phyloP scores from a whole-genome alignment of 169 alveolate species.

The Miamiensis avidus region DNA sequence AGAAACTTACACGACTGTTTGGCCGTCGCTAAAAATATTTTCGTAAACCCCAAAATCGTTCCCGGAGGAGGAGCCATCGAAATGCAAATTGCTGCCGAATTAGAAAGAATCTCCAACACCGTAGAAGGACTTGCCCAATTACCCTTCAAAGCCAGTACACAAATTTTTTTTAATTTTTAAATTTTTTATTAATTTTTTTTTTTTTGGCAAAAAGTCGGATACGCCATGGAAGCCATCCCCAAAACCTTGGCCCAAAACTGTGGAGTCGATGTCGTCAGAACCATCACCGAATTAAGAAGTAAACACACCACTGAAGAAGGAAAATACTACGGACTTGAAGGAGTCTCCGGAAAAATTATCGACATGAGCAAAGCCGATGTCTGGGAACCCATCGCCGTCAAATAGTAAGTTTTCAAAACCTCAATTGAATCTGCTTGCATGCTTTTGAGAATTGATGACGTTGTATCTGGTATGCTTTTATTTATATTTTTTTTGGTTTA shows the following conservation, averaged over 20 bases:
- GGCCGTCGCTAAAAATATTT: constrained; percentile 96
- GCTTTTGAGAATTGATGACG: constrained; percentile 85
- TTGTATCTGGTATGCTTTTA: constrained; percentile 65
- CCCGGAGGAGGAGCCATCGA: constrained; percentile 99
- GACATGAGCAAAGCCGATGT: constrained; percentile 72
- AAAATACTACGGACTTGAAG: constrained; percentile 77
- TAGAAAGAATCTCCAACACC: constrained; percentile 84
- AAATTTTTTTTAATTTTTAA: not conserved
- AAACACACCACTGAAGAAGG: constrained; percentile 70
- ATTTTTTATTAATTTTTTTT: not conserved
- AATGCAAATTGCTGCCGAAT: constrained; percentile 94
- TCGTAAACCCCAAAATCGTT: constrained; percentile 94
- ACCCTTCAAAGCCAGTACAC: constrained; percentile 92
- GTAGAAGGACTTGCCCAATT: constrained; percentile 92
- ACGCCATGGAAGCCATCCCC: constrained; percentile 98
- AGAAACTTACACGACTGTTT: constrained; percentile 98
- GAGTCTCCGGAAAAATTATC: constrained; percentile 76
- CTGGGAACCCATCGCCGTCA: constrained; percentile 85
- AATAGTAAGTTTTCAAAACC: constrained; percentile 78
- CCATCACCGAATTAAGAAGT: constrained; percentile 82
- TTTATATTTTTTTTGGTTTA: constrained; percentile 21
- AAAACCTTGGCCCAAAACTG: constrained; percentile 98
- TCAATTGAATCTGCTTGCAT: constrained; percentile 83
- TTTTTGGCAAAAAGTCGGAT: constrained; percentile 80
- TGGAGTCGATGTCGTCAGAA: constrained; percentile 96